Percentiles rank a stretch among this genome's conserved stretches.
Conservation (phyloP, 2,329 filamentous ascomycete genomes). For the Monilinia vaccinii-corymbosi region DNA sequence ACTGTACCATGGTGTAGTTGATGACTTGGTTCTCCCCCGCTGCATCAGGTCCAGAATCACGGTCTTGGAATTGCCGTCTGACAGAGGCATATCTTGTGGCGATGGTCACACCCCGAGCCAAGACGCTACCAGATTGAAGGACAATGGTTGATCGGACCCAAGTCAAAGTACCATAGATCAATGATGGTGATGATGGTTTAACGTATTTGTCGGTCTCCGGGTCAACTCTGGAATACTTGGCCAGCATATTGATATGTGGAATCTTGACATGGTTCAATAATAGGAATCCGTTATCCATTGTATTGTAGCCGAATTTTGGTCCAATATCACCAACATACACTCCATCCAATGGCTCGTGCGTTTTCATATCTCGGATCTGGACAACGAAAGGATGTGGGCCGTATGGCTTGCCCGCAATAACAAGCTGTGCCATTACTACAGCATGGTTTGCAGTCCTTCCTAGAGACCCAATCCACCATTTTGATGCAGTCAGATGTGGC, state of each 20-base stretch:
- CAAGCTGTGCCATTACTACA: slow-evolving; percentile 69
- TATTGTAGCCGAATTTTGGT: slow-evolving; percentile 71
- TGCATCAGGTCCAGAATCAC: slow-evolving; percentile 50
- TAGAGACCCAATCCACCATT: slow-evolving; percentile 80
- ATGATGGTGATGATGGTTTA: slow-evolving; percentile 54
- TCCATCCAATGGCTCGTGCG: slow-evolving; percentile 58
- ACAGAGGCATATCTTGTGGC: slow-evolving; percentile 67
- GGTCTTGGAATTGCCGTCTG: slow-evolving; percentile 69
- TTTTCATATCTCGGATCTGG: slow-evolving; percentile 61
- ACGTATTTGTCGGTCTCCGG: slow-evolving; percentile 59
- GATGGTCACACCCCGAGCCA: slow-evolving; percentile 70
- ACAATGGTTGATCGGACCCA: slow-evolving; percentile 68
- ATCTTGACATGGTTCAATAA: slow-evolving; percentile 70
- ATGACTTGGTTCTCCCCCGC: slow-evolving; percentile 63
- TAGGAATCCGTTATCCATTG: slow-evolving; percentile 75
- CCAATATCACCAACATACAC: slow-evolving; percentile 73
- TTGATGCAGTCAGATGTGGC: slow-evolving; percentile 63
- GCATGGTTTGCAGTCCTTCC: slow-evolving; percentile 69
- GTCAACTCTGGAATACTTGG: slow-evolving; percentile 61
- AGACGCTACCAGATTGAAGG: slow-evolving; percentile 59
- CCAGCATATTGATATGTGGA: slow-evolving; percentile 65
- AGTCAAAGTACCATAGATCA: slow-evolving; percentile 68
- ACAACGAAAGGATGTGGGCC: slow-evolving; percentile 74
- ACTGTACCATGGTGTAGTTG: slow-evolving; percentile 75
- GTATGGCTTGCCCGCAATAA: slow-evolving; percentile 56